phyloP scores from a whole-genome alignment of 2,329 filamentous ascomycete genomes.

The Lachnellula cervina region DNA sequence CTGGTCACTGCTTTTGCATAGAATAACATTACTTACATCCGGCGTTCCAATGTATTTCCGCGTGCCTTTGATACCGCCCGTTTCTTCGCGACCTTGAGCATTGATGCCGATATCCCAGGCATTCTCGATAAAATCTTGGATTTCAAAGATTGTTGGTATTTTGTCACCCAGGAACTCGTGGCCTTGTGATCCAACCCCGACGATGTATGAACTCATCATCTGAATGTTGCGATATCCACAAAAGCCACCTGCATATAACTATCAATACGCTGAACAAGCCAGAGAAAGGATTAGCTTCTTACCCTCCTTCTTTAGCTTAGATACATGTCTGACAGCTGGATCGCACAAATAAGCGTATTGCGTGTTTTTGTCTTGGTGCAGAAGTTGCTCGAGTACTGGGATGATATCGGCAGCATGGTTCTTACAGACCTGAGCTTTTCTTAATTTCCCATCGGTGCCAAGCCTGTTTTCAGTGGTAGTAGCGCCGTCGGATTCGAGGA shows the following conservation, averaged over 20 bases:
- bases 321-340: conserved; percentile 69
- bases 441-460: conserved; percentile 38
- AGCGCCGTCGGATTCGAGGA: conserved; percentile 56
- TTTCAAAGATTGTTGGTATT: conserved; percentile 71
- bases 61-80: conserved; percentile 80
- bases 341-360: conserved; percentile 76
- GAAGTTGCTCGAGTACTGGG: conserved; percentile 56
- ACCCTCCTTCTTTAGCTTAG: conserved; percentile 74
- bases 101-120: conserved; percentile 89
- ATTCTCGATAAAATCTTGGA: conserved; percentile 81
- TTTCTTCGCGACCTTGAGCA: conserved; percentile 67
- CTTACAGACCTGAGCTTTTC: conserved; percentile 38
- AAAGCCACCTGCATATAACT: conserved; percentile 61
- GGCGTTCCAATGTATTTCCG: conserved; percentile 94
- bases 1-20: neutral
- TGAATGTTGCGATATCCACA: conserved; percentile 96
- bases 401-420: conserved; percentile 52
- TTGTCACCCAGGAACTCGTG: conserved; percentile 53
- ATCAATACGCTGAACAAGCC: neutral
- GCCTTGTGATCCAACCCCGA: conserved; percentile 52
- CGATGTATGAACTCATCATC: conserved; percentile 78
- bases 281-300: conserved; percentile 18
- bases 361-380: conserved; percentile 60
- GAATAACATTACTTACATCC: conserved; percentile 52
- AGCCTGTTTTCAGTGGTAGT: conserved; percentile 49